Evolutionary conservation across 2,329 filamentous ascomycete genomes (phyloP).

Genomic region (Pseudogymnoascus sp.): DNA sequence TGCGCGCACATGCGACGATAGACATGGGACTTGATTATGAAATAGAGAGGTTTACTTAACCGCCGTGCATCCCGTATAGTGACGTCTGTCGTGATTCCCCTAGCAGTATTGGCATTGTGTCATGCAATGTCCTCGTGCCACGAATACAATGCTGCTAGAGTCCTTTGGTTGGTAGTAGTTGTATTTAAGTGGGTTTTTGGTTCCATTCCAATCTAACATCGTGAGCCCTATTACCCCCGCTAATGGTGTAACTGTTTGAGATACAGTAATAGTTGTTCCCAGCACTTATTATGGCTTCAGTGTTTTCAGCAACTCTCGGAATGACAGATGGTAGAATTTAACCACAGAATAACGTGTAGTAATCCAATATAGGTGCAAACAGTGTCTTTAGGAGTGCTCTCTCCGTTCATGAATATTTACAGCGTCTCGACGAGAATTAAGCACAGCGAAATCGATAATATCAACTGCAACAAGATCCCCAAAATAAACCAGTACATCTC

Average conservation of each 20-base stretch:
- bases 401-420: background rate
- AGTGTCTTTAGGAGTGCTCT: background rate
- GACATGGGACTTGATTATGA: conserved; percentile 15
- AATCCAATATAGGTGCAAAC: background rate
- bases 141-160: background rate
- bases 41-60: conserved; percentile 8
- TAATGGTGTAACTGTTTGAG: too few relatives aligned
- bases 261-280: background rate
- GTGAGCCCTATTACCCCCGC: background rate
- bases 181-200: background rate
- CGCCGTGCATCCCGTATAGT: background rate
- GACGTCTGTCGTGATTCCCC: background rate
- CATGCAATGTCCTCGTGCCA: background rate
- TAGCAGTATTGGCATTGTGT: background rate
- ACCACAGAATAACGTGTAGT: background rate
- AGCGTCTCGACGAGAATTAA: background rate
- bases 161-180: background rate
- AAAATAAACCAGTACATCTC: background rate
- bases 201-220: background rate
- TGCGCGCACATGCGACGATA: conserved; percentile 13
- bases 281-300: background rate
- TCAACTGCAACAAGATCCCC: background rate
- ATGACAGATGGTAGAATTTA: background rate
- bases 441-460: background rate
- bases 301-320: background rate